Evolutionary conservation across 1,139 yeast species (phyloP), one percentile per base, ranked within the genome.

Genomic region (Protomyces inundatus): DNA sequence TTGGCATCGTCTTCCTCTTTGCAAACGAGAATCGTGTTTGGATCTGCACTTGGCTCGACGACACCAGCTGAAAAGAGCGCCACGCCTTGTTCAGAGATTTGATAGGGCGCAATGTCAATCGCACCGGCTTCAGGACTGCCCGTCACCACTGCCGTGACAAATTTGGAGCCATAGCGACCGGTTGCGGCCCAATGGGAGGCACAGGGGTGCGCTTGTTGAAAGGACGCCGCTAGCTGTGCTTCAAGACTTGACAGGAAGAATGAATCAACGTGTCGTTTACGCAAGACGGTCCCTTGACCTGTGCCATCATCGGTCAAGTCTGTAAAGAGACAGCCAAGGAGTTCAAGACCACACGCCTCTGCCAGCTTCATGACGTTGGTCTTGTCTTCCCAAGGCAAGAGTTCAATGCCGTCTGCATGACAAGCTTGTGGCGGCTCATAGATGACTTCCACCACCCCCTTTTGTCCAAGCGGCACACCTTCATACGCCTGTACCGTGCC

Each of bases 371-470:
- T 84, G 4, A 88, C 81, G 45, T 75, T 71, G 6, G 74, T 72
- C 69, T 83, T 85, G 68, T 85, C 83, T 55, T 82, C 85, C 85
- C 88, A 83, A 0, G 81, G 80, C 60, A 83, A 72, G 70, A 91
- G 75, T 0, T 90, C 82, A 6, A 93, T 72, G 0, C 98, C 97
- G 75, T 93, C 98, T 60, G 84, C 81, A 71, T 88, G 96, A 69
- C 87, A 93, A 10, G 81, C 79, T 74, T 93, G 99, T 4, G 96
- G 88, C 0, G 97, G 96, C 72, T 95, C 99, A 74, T 87, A 89
- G 39, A 93, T 88, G 1, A 95, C 93, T 70, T 93, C 95, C 1
- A 93, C 97, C 51, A 88, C 89, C 0, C 96, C 97, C 74, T 90
- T 91, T 65, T 90, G 86, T 1, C 98, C 98, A 51, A 95, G 77